These are phyloP conservation scores for Rhynchosporium graminicola DNA, from an alignment of 2,329 filamentous ascomycete species.

Conservation along the genomic window DNA sequence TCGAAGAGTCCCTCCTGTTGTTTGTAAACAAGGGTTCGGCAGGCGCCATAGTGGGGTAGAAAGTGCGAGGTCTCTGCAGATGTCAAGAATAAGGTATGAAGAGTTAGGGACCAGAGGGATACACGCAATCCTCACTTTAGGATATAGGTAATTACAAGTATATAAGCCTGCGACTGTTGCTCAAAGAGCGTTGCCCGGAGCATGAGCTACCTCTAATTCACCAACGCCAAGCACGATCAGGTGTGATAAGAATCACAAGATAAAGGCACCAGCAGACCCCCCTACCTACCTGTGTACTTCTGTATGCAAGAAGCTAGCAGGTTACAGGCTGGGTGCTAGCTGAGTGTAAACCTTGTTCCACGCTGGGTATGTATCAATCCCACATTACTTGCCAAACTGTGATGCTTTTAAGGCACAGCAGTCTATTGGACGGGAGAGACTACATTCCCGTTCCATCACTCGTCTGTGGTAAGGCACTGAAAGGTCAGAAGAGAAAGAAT, in stretches of 20 bases:
- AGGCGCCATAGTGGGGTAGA: slow-evolving; percentile 26
- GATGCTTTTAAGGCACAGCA: no score
- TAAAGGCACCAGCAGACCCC: slow-evolving; percentile 3
- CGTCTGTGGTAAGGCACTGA: no score
- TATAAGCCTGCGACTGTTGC: background rate
- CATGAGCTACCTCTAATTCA: no score
- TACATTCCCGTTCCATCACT: no score
- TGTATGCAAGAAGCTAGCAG: no score
- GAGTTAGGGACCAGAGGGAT: background rate
- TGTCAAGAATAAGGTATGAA: background rate
- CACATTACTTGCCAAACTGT: no score
- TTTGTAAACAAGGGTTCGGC: slow-evolving; percentile 38
- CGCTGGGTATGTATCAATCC: no score
- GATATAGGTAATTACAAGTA: background rate
- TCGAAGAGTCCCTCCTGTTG: slow-evolving; percentile 53
- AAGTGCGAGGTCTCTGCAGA: background rate
- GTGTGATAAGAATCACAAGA: background rate
- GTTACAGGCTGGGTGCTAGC: no score
- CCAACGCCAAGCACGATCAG: slow-evolving; percentile 3
- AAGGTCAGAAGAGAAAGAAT: no score
- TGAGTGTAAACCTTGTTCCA: no score
- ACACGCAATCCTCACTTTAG: background rate
- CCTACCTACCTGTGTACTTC: background rate
- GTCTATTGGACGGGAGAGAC: no score
- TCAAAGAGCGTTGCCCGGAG: background rate